Conservation (phyloP, 1,139 yeast genomes). For the Blastobotrys arbuscula region DNA sequence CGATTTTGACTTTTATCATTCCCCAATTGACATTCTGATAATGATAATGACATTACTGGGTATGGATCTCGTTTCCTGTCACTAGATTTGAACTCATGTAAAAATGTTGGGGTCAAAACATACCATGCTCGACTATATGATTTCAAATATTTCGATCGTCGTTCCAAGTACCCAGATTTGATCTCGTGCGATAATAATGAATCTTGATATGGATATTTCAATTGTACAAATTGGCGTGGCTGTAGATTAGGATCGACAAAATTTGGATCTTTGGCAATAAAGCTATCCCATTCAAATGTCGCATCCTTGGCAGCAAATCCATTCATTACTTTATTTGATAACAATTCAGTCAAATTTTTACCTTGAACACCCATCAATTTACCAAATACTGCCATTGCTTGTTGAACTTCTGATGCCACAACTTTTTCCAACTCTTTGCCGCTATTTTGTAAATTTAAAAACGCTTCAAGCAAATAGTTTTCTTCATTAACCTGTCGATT, state of each 20-base stretch:
- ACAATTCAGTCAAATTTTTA: slow-evolving; percentile 32
- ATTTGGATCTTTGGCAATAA: slow-evolving; percentile 64
- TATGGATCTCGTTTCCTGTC: slow-evolving; percentile 77
- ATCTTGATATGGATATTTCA: slow-evolving; percentile 59
- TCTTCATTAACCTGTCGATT: slow-evolving; percentile 76
- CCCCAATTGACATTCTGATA: slow-evolving; percentile 75
- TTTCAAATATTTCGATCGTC: slow-evolving; percentile 85
- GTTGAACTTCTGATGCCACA: slow-evolving; percentile 80
- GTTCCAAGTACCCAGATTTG: slow-evolving; percentile 75
- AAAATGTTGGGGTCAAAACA: slow-evolving; percentile 78
- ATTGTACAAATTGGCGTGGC: slow-evolving; percentile 58
- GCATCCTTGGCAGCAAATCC: slow-evolving; percentile 79
- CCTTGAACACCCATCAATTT: slow-evolving; percentile 36
- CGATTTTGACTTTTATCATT: slow-evolving; percentile 50
- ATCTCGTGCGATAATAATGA: slow-evolving; percentile 68
- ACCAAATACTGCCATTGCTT: slow-evolving; percentile 68
- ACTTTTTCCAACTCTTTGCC: slow-evolving; percentile 87
- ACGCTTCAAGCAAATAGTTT: slow-evolving; percentile 82
- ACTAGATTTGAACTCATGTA: slow-evolving; percentile 83
- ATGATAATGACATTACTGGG: slow-evolving; percentile 83
- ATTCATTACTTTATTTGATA: slow-evolving; percentile 60
- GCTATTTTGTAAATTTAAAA: slow-evolving; percentile 75
- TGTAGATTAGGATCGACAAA: slow-evolving; percentile 74
- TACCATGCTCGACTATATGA: slow-evolving; percentile 88
- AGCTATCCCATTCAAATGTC: slow-evolving; percentile 83